Percentiles rank a stretch among this genome's conserved stretches.
Evolutionary conservation across 129 eudicot genomes (phyloP).

Genomic region (Lactuca sativa): DNA sequence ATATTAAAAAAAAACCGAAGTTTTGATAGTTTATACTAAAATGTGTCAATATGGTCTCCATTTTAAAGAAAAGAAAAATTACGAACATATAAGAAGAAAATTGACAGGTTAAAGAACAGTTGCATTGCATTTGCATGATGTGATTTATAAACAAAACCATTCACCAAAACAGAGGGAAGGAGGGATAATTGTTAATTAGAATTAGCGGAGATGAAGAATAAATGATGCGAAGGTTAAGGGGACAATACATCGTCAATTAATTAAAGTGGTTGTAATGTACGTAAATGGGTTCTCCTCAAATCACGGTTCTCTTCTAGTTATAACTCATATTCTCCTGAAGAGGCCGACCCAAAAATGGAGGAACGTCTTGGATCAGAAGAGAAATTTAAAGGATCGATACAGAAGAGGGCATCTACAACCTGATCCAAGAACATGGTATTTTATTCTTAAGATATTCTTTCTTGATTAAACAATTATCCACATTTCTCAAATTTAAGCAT

Average conservation of each 20-base stretch:
- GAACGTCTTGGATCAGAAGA: slow-evolving; percentile 85
- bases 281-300: background rate
- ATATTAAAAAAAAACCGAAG: too few species aligned
- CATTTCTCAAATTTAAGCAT: background rate
- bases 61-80: too few species aligned
- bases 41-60: too few species aligned
- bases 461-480: background rate
- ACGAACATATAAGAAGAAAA: too few species aligned
- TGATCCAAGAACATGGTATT: slow-evolving; percentile 59
- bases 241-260: background rate
- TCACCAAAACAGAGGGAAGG: background rate
- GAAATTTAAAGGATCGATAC: slow-evolving; percentile 62
- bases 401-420: slow-evolving; percentile 61
- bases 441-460: slow-evolving; percentile 13
- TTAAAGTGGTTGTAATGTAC: too few species aligned
- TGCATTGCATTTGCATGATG: too few species aligned
- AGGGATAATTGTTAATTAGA: background rate
- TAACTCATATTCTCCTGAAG: slow-evolving; percentile 30
- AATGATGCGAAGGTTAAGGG: background rate
- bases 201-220: background rate
- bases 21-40: too few species aligned
- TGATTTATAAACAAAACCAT: too few species aligned
- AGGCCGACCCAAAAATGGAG: slow-evolving; percentile 91
- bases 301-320: background rate
- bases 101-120: too few species aligned